phyloP scores from a whole-genome alignment of 139 green algal species.

The Dunaliella primolecta region DNA sequence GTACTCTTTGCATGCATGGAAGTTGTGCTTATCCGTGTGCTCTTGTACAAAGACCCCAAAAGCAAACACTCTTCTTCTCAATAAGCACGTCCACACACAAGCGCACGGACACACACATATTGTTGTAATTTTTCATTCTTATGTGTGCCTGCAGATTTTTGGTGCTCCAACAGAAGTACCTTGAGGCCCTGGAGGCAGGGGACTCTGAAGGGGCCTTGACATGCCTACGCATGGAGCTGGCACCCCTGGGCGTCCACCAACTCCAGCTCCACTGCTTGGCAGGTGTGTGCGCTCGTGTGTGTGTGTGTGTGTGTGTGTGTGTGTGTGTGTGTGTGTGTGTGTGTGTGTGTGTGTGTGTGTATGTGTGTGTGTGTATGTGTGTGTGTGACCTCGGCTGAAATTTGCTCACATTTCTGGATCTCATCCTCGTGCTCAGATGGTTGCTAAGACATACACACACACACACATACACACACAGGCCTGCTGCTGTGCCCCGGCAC shows the following conservation, averaged over 20 bases:
- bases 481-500: constrained; percentile 35
- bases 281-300: constrained; percentile 8
- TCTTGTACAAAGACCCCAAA: no score
- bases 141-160: background rate
- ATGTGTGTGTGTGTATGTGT: background rate
- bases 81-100: constrained; percentile 3
- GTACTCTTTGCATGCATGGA: no score
- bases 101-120: constrained; percentile 3
- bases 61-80: no score
- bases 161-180: constrained; percentile 65
- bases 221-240: constrained; percentile 40
- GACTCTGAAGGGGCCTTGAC: constrained; percentile 32
- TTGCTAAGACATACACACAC: no score
- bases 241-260: constrained; percentile 34
- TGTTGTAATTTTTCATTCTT: no score
- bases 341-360: background rate
- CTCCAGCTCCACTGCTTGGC: constrained; percentile 54
- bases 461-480: no score
- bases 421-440: no score
- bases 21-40: no score
- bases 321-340: background rate
- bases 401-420: background rate
- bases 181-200: constrained; percentile 48
- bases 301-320: background rate
- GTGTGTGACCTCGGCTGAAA: background rate